Base-by-base conservation (phyloP, 768 basidiomycete genomes). In the Boletus barrowsii region DNA sequence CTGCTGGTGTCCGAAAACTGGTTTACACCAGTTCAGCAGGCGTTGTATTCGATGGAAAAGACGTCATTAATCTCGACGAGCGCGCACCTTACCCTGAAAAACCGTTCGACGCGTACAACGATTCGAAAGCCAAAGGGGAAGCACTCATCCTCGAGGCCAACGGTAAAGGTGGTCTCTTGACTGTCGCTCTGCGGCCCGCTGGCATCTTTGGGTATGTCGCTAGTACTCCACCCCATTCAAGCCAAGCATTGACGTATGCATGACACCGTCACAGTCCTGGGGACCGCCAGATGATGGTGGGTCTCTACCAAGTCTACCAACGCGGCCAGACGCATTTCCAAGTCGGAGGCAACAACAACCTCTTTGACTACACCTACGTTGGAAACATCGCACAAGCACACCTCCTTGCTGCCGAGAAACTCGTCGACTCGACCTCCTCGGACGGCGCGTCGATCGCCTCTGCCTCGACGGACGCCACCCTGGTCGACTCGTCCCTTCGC, bases 311-410 rank as follows among this genome's bases (percentile, higher is more conserved):
- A 54, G 93, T 87, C 4, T 88, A 91, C 69, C 79, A 88, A 63
- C 80, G 83, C 42, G 83, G 84, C 17, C 89, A 97, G 69, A 93
- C 93, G 0, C 86, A 90, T 60, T 90, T 92, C 78, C 95, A 98
- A 71, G 85, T 99, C 59, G 97, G 97, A 36, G 79, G 88, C 73
- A 97, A 98, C 73, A 84, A 81, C 58, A 98, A 98, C 68, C 73
- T 98, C 4, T 93, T 91, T 64, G 97, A 98, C 72, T 94, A 89
- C 83, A 97, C 95, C 6, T 98, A 98, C 66, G 93, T 98, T 62
- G 93, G 33, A 6, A 35, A 35, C 33, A 10, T 96, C 56, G 96
- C 94, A 2, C 83, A 88, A 63, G 95, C 94, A 4, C 97, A 99
- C 68, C 75, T 99, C 14, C 82, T 98, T 48, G 97, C 97, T 11